Evolutionary conservation across 768 basidiomycete species (phyloP), one percentile per base, ranked within the genome.

Genomic region (Auricularia sp.): DNA sequence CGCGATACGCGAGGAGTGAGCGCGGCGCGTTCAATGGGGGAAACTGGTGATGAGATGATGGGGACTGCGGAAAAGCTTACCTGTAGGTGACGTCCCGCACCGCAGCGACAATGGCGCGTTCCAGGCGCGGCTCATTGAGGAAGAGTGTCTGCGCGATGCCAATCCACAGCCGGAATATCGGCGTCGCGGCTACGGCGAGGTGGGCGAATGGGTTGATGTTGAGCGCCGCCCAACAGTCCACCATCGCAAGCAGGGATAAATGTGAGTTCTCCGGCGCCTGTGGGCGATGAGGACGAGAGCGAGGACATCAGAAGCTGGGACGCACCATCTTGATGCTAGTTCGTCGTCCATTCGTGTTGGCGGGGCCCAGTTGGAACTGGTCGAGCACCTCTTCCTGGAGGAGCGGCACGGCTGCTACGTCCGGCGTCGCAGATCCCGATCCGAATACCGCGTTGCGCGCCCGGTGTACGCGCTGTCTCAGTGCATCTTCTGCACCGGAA

Each of bases 61-160:
- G 3, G 2, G 54, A 56, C 12, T 10, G 11, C 54, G 21, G 54
- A 2, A 8, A 10, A 10, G 23, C 91, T 0, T 86, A 81, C 7
- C 95, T 80, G 71, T 95, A 90, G 71, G 88, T 84, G 3, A 83
- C 83, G 69, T 96, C 90, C 65, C 84, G 75, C 39, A 94, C 72
- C 0, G 88, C 90, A 0, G 92, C 88, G 53, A 85, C 77, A 56
- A 98, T 80, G 0, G 95, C 89, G 1, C 80, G 75, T 63, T 86
- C 80, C 18, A 97, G 77, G 3, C 89, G 79, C 0, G 76, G 70
- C 14, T 80, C 78, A 0, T 85, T 87, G 54, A 90, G 81, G 78
- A 98, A 99, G 11, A 99, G 83, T 74, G 95, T 91, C 74, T 98
- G 97, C 11, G 96, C 92, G 12, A 98, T 93, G 36, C 96, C 96